Percentiles rank a stretch among this genome's conserved stretches.
Conservation (phyloP, 768 basidiomycete genomes). For the Tricholoma sp. region DNA sequence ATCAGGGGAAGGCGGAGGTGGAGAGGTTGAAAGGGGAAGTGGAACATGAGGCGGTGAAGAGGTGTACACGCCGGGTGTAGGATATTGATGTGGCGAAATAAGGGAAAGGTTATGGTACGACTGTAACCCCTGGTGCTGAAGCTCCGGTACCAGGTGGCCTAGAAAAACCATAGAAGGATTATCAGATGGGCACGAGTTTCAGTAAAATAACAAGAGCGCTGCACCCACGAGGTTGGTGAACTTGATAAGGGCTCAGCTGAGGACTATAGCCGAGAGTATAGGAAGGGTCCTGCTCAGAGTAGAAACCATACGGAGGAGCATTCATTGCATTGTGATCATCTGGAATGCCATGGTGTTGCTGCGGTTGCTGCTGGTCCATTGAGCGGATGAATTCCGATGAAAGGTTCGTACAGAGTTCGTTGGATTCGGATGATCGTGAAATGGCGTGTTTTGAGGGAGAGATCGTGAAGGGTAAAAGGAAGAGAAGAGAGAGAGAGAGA, state of each 20-base stretch:
- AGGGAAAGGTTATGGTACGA: slow-evolving; percentile 57
- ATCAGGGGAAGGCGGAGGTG: slow-evolving; percentile 73
- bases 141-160: slow-evolving; percentile 52
- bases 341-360: slow-evolving; percentile 36
- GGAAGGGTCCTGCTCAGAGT: slow-evolving; percentile 50
- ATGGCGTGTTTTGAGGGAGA: slow-evolving; percentile 22
- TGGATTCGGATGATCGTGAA: slow-evolving; percentile 17
- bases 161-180: slow-evolving; percentile 43
- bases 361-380: slow-evolving; percentile 41
- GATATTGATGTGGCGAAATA: slow-evolving; percentile 62
- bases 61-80: slow-evolving; percentile 52
- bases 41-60: slow-evolving; percentile 63
- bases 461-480: slow-evolving; percentile 31
- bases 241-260: slow-evolving; percentile 57
- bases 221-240: slow-evolving; percentile 68
- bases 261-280: slow-evolving; percentile 48
- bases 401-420: slow-evolving; percentile 26
- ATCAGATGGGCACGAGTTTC: slow-evolving; percentile 65
- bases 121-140: slow-evolving; percentile 41
- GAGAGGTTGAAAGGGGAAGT: slow-evolving; percentile 62
- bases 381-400: slow-evolving; percentile 20
- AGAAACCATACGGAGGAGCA: slow-evolving; percentile 44
- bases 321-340: slow-evolving; percentile 44
- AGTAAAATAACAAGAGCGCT: slow-evolving; percentile 34
- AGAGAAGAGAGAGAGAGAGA: slow-evolving; percentile 23